Evolutionary conservation across 2,329 filamentous ascomycete genomes (phyloP).

Genomic region (Trichophyton simii): DNA sequence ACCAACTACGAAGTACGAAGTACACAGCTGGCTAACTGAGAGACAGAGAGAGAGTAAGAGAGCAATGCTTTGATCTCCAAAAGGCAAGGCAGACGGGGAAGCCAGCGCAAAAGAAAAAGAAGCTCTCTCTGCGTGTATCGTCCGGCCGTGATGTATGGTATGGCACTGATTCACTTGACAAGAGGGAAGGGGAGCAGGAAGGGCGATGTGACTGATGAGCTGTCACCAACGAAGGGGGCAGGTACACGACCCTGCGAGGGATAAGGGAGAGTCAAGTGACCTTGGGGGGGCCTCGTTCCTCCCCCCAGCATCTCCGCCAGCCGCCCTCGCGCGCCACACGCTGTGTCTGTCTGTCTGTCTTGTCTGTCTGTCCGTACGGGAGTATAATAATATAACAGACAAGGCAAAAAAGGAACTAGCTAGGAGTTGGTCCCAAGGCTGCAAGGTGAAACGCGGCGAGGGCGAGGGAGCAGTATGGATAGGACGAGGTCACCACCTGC

Average conservation of each 20-base stretch:
- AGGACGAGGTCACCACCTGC: not conserved
- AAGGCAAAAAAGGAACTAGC: too few relatives aligned
- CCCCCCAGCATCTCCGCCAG: not conserved
- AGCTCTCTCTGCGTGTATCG: not conserved
- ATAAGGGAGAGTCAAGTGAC: not conserved
- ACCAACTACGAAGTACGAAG: too few relatives aligned
- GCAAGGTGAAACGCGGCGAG: not conserved
- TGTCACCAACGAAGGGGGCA: not conserved
- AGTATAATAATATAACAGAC: too few relatives aligned
- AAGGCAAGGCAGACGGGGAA: not conserved
- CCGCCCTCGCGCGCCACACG: not conserved
- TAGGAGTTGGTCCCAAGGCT: not conserved
- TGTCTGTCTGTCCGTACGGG: too few relatives aligned
- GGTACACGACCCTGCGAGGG: not conserved
- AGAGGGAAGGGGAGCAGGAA: not conserved
- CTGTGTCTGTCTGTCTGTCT: too few relatives aligned
- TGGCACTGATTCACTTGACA: not conserved
- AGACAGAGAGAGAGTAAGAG: not conserved
- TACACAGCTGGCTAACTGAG: too few relatives aligned
- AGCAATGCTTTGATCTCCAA: not conserved
- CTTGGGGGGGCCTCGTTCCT: not conserved
- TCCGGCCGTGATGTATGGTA: not conserved
- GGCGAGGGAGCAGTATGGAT: not conserved
- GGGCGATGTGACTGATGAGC: conserved; percentile 1
- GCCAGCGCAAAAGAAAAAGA: not conserved